Evolutionary conservation across 345 rosid genomes (phyloP), one percentile per base, ranked within the genome.

Genomic region (Anacardium occidentale): DNA sequence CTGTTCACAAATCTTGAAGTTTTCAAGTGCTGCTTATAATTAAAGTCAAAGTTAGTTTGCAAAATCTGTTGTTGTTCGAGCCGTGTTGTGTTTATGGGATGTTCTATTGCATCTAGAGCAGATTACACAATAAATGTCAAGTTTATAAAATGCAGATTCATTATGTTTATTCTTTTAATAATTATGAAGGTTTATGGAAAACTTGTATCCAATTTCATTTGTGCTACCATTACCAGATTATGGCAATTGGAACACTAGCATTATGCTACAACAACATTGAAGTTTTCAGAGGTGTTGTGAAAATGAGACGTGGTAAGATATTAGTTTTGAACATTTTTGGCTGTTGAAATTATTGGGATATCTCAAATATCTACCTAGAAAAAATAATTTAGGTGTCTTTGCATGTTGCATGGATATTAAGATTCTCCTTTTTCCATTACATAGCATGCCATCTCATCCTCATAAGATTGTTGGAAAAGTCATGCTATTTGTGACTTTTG

Each of bases 221-320:
- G 48, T 82, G 67, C 76, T 69, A 73, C 54, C 70, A 52, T 76
- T 81, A 70, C 70, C 77, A 96, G 99, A 80, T 90, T 79, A 93
- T 93, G 98, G 97, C 97, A 53, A 91, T 93, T 77, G 99, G 98
- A 80, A 96, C 99, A 34, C 83, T 93, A 70, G 96, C 95, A 64
- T 69, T 93, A 67, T 93, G 99, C 85, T 89, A 90, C 83, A 86
- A 90, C 88, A 91, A 93, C 79, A 74, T 91, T 42, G 91, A 93
- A 86, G 89, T 96, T 83, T 96, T 96, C 82, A 83, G 93, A 87
- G 98, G 97, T 9, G 92, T 91, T 3, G 98, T 96, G 77, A 91
- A 96, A 78, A 75, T 96, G 91, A 93, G 98, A 84, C 94, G 97
- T 50, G 99, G 99, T 96, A 84, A 82, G 90, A 73, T 78, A 45